phyloP scores from a whole-genome alignment of 495 filamentous ascomycete genomes.

The Thermothielavioides terrestris region DNA sequence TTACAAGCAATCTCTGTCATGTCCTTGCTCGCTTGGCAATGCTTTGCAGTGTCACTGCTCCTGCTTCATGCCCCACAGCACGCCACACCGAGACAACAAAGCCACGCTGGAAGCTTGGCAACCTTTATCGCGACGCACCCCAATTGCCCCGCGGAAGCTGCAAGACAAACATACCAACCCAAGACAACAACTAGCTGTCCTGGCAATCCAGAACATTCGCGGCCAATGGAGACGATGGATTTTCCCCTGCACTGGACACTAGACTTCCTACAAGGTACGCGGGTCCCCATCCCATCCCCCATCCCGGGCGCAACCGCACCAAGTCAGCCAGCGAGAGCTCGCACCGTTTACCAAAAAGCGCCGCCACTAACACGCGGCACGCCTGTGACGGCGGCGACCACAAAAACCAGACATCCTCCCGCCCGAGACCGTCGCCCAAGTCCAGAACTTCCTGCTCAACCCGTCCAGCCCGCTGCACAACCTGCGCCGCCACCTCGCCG shows the following conservation, averaged over 20 bases:
- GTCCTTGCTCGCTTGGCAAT: too few species aligned
- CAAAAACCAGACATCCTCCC: background rate
- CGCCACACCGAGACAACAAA: too few species aligned
- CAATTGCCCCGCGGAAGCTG: constrained; percentile 1
- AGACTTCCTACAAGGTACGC: background rate
- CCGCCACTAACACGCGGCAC: background rate
- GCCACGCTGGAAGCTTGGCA: too few species aligned
- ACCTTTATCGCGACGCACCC: background rate
- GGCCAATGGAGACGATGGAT: background rate
- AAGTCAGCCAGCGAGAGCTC: too few species aligned
- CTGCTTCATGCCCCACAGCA: too few species aligned
- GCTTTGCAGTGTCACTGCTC: too few species aligned
- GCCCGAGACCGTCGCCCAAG: constrained; percentile 1
- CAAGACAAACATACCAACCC: background rate
- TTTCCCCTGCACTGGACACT: background rate
- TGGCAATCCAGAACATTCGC: background rate
- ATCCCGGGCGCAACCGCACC: too few species aligned
- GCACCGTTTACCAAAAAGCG: background rate
- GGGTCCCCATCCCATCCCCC: background rate
- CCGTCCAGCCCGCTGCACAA: background rate
- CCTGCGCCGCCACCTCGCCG: background rate
- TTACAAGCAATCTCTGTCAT: too few species aligned
- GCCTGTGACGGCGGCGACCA: too few species aligned
- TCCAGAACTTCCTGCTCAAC: constrained; percentile 28
- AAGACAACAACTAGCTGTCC: background rate